These are phyloP conservation scores for Ceratocystis lukuohia DNA, from an alignment of 2,329 filamentous ascomycete species.

Conservation along the genomic window DNA sequence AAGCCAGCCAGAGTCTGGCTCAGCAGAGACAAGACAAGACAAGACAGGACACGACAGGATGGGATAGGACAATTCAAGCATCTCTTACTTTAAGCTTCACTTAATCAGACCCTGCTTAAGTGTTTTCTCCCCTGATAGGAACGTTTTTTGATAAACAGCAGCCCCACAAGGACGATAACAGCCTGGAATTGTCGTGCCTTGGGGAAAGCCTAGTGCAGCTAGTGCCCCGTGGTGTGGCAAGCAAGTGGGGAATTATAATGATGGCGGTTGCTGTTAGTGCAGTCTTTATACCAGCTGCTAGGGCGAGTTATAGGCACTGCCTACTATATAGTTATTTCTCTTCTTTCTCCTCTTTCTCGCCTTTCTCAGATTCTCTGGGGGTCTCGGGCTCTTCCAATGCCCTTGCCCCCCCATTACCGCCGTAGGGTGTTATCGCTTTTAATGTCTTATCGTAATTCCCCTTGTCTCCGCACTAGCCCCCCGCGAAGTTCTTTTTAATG, in stretches of 20 bases:
- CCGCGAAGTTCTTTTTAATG: background rate
- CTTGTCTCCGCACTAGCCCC: background rate
- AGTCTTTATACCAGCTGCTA: too few relatives aligned
- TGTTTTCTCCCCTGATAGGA: background rate
- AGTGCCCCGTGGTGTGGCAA: background rate
- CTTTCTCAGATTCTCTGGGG: too few relatives aligned
- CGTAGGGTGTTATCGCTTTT: background rate
- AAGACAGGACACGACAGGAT: background rate
- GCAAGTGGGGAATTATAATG: too few relatives aligned
- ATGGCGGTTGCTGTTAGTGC: too few relatives aligned
- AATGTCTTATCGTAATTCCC: slow-evolving; percentile 2
- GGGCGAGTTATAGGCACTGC: too few relatives aligned
- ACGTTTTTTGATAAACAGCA: background rate
- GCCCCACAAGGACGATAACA: background rate
- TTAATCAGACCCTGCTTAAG: background rate
- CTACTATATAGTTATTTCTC: too few relatives aligned
- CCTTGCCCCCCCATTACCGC: too few relatives aligned
- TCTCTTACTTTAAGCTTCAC: background rate
- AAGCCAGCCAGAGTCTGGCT: background rate
- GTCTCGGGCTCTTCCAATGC: too few relatives aligned
- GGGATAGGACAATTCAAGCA: background rate
- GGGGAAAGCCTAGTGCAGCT: background rate
- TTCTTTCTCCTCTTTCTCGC: too few relatives aligned
- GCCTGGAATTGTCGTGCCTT: background rate
- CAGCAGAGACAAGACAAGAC: background rate